Percentiles rank a stretch among this genome's conserved stretches.
phyloP scores from a whole-genome alignment of 106 monocot species.

The Vanilla planifolia region DNA sequence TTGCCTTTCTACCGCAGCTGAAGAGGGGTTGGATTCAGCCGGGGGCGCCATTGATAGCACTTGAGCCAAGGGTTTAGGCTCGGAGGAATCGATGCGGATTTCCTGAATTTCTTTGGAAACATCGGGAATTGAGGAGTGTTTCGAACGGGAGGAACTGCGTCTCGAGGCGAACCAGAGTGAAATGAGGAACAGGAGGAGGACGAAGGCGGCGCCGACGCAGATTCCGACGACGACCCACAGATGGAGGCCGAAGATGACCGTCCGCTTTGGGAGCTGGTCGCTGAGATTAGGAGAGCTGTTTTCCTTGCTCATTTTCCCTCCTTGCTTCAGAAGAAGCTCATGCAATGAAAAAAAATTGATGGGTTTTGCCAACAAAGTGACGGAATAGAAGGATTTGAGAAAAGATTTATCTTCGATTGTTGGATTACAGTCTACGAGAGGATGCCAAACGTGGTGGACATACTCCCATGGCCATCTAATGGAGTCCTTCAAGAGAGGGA shows the following conservation, averaged over 20 bases:
- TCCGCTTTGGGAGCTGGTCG: constrained; percentile 66
- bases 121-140: constrained; percentile 30
- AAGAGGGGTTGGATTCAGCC: constrained; percentile 1
- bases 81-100: constrained; percentile 19
- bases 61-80: constrained; percentile 14
- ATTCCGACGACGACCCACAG: constrained; percentile 78
- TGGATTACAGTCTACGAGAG: too few relatives aligned
- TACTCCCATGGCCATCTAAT: too few relatives aligned
- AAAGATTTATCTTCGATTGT: too few relatives aligned
- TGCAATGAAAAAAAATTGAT: too few relatives aligned
- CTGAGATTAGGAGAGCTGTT: constrained; percentile 16
- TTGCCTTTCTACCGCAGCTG: constrained; percentile 13
- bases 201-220: constrained; percentile 65
- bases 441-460: too few relatives aligned
- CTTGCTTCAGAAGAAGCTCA: not conserved
- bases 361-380: too few relatives aligned
- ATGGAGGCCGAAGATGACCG: constrained; percentile 76
- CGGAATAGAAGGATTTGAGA: too few relatives aligned
- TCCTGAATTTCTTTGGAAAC: constrained; percentile 54
- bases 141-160: constrained; percentile 10
- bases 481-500: too few relatives aligned
- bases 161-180: constrained; percentile 57
- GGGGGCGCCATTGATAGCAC: not conserved
- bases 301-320: not conserved
- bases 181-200: constrained; percentile 69